Percentiles rank a stretch among this genome's conserved stretches.
Evolutionary conservation across 2,329 filamentous ascomycete genomes (phyloP).

Genomic region (Fusarium sp.): DNA sequence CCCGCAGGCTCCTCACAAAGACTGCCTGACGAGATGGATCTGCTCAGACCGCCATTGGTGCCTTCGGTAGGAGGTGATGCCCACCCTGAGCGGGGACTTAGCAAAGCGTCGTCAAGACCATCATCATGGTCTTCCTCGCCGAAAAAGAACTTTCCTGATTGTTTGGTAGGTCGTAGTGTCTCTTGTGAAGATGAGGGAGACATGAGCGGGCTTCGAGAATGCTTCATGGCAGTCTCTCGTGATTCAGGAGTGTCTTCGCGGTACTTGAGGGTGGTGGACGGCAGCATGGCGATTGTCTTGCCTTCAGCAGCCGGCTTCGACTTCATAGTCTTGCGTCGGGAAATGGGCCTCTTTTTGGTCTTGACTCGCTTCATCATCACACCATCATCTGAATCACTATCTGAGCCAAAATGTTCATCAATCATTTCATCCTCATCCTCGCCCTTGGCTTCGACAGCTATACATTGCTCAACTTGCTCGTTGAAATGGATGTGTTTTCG

Average conservation of each 20-base stretch:
- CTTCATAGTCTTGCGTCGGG: constrained; percentile 53
- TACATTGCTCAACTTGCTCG: constrained; percentile 94
- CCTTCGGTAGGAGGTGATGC: constrained; percentile 45
- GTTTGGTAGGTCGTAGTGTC: constrained; percentile 78
- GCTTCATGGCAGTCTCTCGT: constrained; percentile 71
- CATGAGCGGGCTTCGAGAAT: constrained; percentile 64
- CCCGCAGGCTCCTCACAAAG: constrained; percentile 66
- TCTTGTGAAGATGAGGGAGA: constrained; percentile 86
- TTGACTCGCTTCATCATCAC: constrained; percentile 83
- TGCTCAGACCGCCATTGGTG: constrained; percentile 53
- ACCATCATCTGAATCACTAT: constrained; percentile 79
- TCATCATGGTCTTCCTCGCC: constrained; percentile 71
- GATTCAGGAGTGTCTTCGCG: constrained; percentile 80
- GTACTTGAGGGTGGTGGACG: constrained; percentile 89
- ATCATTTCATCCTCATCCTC: constrained; percentile 78
- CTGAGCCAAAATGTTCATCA: constrained; percentile 63
- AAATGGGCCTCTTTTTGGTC: constrained; percentile 65
- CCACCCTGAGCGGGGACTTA: constrained; percentile 49
- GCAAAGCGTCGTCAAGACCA: constrained; percentile 55
- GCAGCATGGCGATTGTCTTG: constrained; percentile 89
- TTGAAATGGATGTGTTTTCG: constrained; percentile 96
- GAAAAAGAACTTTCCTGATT: constrained; percentile 72
- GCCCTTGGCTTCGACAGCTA: constrained; percentile 88
- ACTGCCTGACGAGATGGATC: constrained; percentile 61
- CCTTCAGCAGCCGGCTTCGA: constrained; percentile 67